phyloP scores from a whole-genome alignment of 129 eudicot species.

The Erigeron canadensis region DNA sequence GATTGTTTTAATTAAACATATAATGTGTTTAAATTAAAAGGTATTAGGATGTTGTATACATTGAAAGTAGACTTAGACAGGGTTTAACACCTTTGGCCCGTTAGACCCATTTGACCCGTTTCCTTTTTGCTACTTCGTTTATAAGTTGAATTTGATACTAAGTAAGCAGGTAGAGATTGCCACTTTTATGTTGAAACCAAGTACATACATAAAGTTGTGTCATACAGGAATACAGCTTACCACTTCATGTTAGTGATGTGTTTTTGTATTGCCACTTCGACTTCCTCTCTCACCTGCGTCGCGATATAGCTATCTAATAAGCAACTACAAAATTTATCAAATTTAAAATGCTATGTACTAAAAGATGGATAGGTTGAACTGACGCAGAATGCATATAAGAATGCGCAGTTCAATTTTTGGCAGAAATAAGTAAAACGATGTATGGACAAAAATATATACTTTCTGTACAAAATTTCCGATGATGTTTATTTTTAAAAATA shows the following conservation, averaged over 20 bases:
- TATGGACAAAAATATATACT: too few relatives aligned
- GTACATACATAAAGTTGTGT: background rate
- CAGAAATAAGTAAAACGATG: too few relatives aligned
- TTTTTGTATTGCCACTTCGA: slow-evolving; percentile 72
- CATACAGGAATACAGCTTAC: slow-evolving; percentile 34
- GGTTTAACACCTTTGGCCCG: background rate
- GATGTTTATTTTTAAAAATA: too few relatives aligned
- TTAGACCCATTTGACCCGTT: background rate
- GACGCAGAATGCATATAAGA: too few relatives aligned
- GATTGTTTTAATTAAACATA: too few relatives aligned
- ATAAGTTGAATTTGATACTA: too few relatives aligned
- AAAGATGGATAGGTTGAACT: too few relatives aligned
- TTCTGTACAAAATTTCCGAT: too few relatives aligned
- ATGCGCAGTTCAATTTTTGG: too few relatives aligned
- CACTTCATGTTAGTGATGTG: slow-evolving; percentile 57
- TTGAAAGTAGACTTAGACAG: background rate
- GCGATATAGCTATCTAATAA: slow-evolving; percentile 22
- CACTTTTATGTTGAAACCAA: background rate
- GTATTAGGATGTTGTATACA: background rate
- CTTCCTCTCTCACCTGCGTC: slow-evolving; percentile 84
- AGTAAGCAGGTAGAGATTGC: background rate
- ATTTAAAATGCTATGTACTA: background rate
- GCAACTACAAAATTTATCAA: background rate
- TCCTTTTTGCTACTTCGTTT: background rate
- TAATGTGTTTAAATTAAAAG: too few relatives aligned